Evolutionary conservation across 108 stramenopile genomes (phyloP).

Genomic region (Skeletonema menzelii): DNA sequence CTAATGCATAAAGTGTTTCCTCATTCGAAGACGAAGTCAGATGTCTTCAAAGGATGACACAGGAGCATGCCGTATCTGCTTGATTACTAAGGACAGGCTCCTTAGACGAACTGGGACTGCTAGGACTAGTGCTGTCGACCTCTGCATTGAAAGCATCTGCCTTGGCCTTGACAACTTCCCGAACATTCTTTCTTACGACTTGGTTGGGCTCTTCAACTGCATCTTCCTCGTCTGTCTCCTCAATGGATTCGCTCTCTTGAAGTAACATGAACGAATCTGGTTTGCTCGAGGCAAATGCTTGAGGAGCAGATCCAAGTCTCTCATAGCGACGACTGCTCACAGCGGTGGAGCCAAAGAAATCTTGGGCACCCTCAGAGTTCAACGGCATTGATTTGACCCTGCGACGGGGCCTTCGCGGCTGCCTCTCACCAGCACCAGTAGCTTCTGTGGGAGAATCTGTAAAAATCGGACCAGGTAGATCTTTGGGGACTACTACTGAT

Average conservation of each 20-base stretch:
- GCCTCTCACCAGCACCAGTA: not conserved
- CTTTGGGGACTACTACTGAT: not conserved
- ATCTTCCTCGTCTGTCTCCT: not conserved
- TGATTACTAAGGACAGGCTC: not conserved
- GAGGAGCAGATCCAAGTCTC: not conserved
- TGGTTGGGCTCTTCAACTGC: not conserved
- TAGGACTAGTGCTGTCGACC: not conserved
- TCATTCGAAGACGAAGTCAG: not conserved
- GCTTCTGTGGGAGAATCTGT: not conserved
- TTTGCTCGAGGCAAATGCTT: too few relatives aligned
- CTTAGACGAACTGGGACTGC: not conserved
- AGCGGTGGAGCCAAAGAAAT: conserved; percentile 7
- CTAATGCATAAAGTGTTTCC: not conserved
- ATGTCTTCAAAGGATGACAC: not conserved
- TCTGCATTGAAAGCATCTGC: not conserved
- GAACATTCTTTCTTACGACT: not conserved
- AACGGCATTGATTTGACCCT: conserved; percentile 24
- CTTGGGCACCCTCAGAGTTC: conserved; percentile 5
- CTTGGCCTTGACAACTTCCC: not conserved
- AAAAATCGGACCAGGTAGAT: not conserved
- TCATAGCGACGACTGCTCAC: not conserved
- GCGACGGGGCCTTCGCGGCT: conserved; percentile 2
- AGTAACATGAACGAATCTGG: not conserved
- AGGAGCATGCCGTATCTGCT: not conserved
- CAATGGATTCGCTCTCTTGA: not conserved